Evolutionary conservation across 2,329 filamentous ascomycete species (phyloP), one percentile per base, ranked within the genome.

Genomic region (Raffaelea albimanens): DNA sequence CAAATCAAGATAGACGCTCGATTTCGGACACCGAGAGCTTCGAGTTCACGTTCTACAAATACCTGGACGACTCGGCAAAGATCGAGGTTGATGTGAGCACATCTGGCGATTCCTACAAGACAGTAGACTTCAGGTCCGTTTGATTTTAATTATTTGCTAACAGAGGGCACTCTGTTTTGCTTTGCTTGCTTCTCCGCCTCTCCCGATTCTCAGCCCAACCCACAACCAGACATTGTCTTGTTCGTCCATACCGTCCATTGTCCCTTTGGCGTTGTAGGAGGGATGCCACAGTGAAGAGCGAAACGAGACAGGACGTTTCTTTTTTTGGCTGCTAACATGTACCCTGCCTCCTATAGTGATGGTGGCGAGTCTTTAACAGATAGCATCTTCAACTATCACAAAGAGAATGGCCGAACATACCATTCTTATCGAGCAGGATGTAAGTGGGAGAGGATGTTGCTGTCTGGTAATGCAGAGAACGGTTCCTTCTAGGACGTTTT

Each of bases 391-490:
- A 54, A 49, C 18, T 59, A 52, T 45, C 55, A 56, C 38, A 52
- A 58, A 36, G 56, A 61, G 39, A 61, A 61, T 31, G 61, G 61
- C 9, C 55, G 61, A 44, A 63, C 61, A 10, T 63, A 62, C 19
- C 60, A 63, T 43, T 56, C 60, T 1, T 62, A 55, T 49, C 58
- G 56, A 14, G 56, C 59, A 8, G 59, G 59, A 4, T 63, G 61
- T 62, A 45, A 40, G 59, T 57, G 33, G 5, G n/a, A 13, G n/a
- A n/a, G n/a, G n/a, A n/a, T n/a, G n/a, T n/a, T n/a, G n/a, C n/a
- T n/a, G n/a, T n/a, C n/a, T n/a, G n/a, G n/a, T n/a, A n/a, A n/a
- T n/a, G n/a, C n/a, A n/a, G n/a, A n/a, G n/a, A n/a, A n/a, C n/a
- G n/a, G n/a, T n/a, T n/a, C n/a, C n/a, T n/a, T n/a, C n/a, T n/a